Conservation (phyloP, 2,329 filamentous ascomycete genomes). For the Diplodia mutila region DNA sequence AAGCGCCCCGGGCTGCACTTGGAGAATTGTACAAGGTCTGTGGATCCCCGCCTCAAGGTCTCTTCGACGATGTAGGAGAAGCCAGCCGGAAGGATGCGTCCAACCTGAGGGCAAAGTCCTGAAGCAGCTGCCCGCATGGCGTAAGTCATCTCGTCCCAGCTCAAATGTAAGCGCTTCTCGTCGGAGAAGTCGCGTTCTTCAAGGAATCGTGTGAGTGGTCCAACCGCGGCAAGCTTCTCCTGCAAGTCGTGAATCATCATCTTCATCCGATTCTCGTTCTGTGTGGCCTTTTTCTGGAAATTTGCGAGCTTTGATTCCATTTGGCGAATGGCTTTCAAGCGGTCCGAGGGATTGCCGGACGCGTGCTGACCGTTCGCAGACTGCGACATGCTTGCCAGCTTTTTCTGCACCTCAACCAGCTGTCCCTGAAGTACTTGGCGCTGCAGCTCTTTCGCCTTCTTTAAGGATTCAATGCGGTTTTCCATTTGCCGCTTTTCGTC, state of each 20-base stretch:
- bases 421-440: neutral
- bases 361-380: too few species aligned
- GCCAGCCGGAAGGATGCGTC: neutral
- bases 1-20: neutral
- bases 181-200: neutral
- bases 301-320: neutral
- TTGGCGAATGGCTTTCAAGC: neutral
- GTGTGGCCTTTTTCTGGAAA: neutral
- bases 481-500: neutral
- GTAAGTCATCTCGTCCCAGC: neutral
- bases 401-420: neutral
- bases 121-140: neutral
- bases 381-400: neutral
- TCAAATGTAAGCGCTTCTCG: neutral
- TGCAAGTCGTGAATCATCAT: neutral
- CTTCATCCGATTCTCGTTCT: neutral
- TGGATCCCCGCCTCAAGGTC: neutral
- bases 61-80: neutral
- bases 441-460: neutral
- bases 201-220: neutral
- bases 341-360: too few species aligned
- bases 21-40: neutral
- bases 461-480: neutral
- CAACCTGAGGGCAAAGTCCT: neutral
- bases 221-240: neutral